Conservation (phyloP, 2,329 filamentous ascomycete species). For the Rasamsonia emersonii region DNA sequence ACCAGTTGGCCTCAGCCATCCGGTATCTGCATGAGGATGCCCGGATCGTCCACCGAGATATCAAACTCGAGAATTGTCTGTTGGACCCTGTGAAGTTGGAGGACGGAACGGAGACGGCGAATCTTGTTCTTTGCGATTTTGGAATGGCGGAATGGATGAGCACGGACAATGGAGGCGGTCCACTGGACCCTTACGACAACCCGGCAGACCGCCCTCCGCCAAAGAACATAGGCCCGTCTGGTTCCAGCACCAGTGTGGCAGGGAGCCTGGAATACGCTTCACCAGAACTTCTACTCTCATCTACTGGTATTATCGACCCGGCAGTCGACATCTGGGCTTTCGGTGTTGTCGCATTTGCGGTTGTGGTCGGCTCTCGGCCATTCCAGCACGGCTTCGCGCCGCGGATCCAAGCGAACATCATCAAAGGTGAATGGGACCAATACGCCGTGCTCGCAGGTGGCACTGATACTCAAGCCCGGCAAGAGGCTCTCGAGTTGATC, state of each 20-base stretch:
- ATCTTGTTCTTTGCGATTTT: constrained; percentile 58
- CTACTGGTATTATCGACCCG: constrained; percentile 35
- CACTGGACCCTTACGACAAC: constrained; percentile 42
- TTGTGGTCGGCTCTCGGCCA: constrained; percentile 53
- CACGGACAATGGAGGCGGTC: constrained; percentile 44
- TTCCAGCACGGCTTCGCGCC: constrained; percentile 54
- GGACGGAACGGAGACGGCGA: constrained; percentile 43
- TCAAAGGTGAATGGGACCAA: constrained; percentile 51
- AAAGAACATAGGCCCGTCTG: constrained; percentile 46
- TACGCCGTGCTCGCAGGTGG: constrained; percentile 38
- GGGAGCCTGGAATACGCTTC: constrained; percentile 51
- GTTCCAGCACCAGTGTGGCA: constrained; percentile 49
- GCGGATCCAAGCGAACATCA: constrained; percentile 51
- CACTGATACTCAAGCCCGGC: constrained; percentile 25
- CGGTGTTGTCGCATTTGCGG: constrained; percentile 54
- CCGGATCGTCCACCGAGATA: constrained; percentile 57
- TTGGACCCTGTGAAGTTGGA: constrained; percentile 46
- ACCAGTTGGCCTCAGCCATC: constrained; percentile 55
- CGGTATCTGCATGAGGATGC: constrained; percentile 61
- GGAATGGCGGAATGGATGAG: constrained; percentile 61
- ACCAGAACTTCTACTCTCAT: constrained; percentile 37
- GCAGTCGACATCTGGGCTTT: constrained; percentile 60
- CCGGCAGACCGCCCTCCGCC: constrained; percentile 39
- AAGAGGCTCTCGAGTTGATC: constrained; percentile 49
- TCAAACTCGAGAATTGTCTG: constrained; percentile 62